Evolutionary conservation across 768 basidiomycete genomes (phyloP), one percentile per base, ranked within the genome.

Genomic region (Suillus subalutaceus): DNA sequence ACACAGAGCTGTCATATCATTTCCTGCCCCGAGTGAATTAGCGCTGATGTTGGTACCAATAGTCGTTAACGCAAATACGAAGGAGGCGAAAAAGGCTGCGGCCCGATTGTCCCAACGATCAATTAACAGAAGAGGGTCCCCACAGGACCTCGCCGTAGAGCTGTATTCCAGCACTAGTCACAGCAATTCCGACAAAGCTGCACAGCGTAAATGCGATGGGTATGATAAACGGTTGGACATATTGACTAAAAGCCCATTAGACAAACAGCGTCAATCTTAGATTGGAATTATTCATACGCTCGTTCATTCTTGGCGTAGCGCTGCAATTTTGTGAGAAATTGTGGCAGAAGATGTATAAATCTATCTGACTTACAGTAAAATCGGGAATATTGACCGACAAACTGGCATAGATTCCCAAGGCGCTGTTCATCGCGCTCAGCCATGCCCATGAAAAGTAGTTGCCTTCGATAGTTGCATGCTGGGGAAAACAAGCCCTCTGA

Each of bases 31-130:
- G 63, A 90, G 80, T 1, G 85, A 85, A 67, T 96, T 97, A 26
- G 93, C 93, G 30, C 91, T 90, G 68, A 93, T 88, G 68, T 91
- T 89, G 23, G 86, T 83, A 41, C 87, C 89, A 56, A 94, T 82
- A 0, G 89, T 92, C 7, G 91, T 87, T 37, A 95, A 78, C 35
- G 82, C 80, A 74, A 94, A 94, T 30, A 87, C 84, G 75, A 93
- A 86, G 0, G 91, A 83, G 8, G 86, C 86, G 73, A 96, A 96
- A 82, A 96, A 96, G 6, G 90, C 88, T 0, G 90, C 92, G 2
- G 93, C 88, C 64, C 95, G 89, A 77, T 92, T 95, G 70, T 91
- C 86, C 93, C 93, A 96, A 55, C 81, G 82, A 75, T 92, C 86
- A 69, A 94, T 90, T 62, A 95, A 85, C 59, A 80, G 79, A 16